phyloP scores from a whole-genome alignment of 768 basidiomycete species.

The Tremella fuciformis region DNA sequence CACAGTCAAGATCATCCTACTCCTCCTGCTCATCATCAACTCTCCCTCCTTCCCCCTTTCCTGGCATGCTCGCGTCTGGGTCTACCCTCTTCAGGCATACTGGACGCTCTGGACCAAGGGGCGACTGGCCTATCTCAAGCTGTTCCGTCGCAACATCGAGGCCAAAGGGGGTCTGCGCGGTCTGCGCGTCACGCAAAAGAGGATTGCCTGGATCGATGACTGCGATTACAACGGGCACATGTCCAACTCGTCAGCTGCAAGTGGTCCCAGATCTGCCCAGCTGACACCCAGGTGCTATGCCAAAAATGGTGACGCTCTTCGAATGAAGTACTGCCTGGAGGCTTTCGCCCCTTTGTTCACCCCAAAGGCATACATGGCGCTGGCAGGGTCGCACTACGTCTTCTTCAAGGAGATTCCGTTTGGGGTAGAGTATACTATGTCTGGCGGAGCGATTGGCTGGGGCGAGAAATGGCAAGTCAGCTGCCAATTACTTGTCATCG shows the following conservation, averaged over 20 bases:
- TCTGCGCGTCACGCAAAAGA: conserved; percentile 18
- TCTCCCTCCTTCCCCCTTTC: conserved; percentile 40
- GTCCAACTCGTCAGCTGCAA: conserved; percentile 39
- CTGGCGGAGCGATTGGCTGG: conserved; percentile 48
- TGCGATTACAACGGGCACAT: conserved; percentile 47
- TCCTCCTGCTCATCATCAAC: conserved; percentile 39
- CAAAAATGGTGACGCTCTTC: conserved; percentile 34
- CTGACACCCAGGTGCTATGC: conserved; percentile 27
- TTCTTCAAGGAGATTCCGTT: conserved; percentile 52
- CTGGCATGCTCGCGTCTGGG: conserved; percentile 46
- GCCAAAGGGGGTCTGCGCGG: conserved; percentile 26
- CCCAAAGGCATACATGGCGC: conserved; percentile 32
- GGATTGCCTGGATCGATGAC: conserved; percentile 39
- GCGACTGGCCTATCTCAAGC: conserved; percentile 30
- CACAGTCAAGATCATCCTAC: conserved; percentile 39
- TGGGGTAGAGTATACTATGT: conserved; percentile 45
- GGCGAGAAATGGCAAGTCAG: conserved; percentile 51
- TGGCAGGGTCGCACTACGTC: conserved; percentile 42
- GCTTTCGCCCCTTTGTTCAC: conserved; percentile 38
- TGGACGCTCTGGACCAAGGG: conserved; percentile 29
- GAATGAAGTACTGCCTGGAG: conserved; percentile 39
- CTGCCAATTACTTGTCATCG: conserved; percentile 2
- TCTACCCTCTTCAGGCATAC: conserved; percentile 32
- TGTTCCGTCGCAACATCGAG: conserved; percentile 23
- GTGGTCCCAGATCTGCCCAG: not conserved